phyloP scores from a whole-genome alignment of 2,329 filamentous ascomycete species.

The Paracoccidioides lutzii region DNA sequence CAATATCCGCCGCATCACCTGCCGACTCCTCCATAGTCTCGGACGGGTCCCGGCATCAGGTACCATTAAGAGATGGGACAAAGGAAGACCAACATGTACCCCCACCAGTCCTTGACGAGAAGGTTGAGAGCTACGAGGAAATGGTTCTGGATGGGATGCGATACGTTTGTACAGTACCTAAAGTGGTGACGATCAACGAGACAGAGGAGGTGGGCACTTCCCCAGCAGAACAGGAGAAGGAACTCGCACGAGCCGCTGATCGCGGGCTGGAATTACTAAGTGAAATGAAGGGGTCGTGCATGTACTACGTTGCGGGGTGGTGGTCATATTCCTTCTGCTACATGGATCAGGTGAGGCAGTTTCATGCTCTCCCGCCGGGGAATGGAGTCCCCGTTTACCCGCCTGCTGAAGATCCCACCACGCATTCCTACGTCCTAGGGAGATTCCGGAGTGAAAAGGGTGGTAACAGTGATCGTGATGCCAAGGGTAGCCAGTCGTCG shows the following conservation, averaged over 20 bases:
- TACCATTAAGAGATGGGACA: constrained; percentile 14
- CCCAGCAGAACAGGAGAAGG: constrained; percentile 45
- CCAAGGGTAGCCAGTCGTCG: constrained; percentile 14
- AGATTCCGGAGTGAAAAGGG: constrained; percentile 34
- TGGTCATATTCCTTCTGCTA: constrained; percentile 97
- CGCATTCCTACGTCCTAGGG: constrained; percentile 66
- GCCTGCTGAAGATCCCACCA: constrained; percentile 62
- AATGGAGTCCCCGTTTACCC: constrained; percentile 55
- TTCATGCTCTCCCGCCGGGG: constrained; percentile 64
- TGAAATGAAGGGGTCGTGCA: constrained; percentile 63
- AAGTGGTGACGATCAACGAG: constrained; percentile 49
- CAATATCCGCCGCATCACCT: constrained; percentile 9
- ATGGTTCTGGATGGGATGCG: constrained; percentile 57
- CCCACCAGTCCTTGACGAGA: constrained; percentile 46
- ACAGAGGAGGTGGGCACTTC: constrained; percentile 53
- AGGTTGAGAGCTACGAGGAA: constrained; percentile 56
- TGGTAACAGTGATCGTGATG: constrained; percentile 21
- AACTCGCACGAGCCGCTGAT: constrained; percentile 62
- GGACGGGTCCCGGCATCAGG: constrained; percentile 12
- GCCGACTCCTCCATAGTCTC: background rate
- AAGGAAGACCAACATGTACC: constrained; percentile 51
- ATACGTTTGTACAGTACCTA: constrained; percentile 76
- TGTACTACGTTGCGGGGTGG: constrained; percentile 79
- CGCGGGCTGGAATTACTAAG: constrained; percentile 69
- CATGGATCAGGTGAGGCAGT: constrained; percentile 74